Evolutionary conservation across 1,284 basidiomycete genomes (phyloP), one percentile per base, ranked within the genome.

Genomic region (Apiotrichum akiyoshidainum): DNA sequence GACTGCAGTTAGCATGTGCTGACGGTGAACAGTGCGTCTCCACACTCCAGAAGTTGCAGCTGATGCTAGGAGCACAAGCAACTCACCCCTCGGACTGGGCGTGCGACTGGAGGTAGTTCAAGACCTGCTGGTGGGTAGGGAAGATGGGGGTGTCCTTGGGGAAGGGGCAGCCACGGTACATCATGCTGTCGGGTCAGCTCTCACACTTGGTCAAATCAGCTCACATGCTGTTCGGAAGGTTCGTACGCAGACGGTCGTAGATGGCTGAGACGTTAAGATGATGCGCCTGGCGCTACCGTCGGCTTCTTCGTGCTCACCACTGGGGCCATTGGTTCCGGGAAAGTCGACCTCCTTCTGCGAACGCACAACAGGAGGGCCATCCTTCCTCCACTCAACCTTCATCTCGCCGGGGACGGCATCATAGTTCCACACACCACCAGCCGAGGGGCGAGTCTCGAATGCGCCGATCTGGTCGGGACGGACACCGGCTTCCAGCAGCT

Each of bases 401-500:
- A 57, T 52, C 6, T 21, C n/a, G 7, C 65, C 65, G 3, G 65
- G 63, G 5, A 53, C 53, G 13, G 53, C 48, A 5, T 63, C 60
- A 16, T 65, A 65, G 59, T 67, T 65, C 65, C 65, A 67, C 49
- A 67, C 65, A 1, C 65, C 65, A n/a, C 63, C 65, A 5, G 65
- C 58, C 6, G 26, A n/a, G 14, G 46, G 45, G 14, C 65, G 64
- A 34, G 48, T 58, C 58, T 75, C 73, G 52, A 56, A 75, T 0
- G 57, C 66, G 2, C 65, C 54, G 13, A 74, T 63, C 51, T 70
- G 61, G 9, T 57, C 50, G 0, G 60, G 52, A 11, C 61, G 54
- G 1, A 53, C 49, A 44, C 71, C 76, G 0, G 71, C 68, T 17
- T 72, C 67, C 8, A 76, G 62, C 2, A 78, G 59, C 55, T 81